These are phyloP conservation scores for Geotrichum bryndzae DNA, from an alignment of 1,139 yeast species.

Conservation along the genomic window DNA sequence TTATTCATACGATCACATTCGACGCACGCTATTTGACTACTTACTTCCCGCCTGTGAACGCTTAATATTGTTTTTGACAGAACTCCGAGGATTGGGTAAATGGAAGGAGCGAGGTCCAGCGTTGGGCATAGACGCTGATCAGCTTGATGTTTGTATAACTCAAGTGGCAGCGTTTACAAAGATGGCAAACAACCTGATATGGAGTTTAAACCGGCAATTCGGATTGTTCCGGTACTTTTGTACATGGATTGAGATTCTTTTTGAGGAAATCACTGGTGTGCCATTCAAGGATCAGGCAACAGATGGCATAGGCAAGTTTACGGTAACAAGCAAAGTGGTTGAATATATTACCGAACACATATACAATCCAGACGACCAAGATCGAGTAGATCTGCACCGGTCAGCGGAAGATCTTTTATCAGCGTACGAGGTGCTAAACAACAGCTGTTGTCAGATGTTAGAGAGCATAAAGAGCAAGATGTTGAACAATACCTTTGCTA, in stretches of 20 bases:
- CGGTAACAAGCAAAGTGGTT: conserved; percentile 25
- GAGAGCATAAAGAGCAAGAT: conserved; percentile 17
- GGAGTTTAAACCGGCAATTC: conserved; percentile 50
- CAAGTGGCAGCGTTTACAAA: conserved; percentile 37
- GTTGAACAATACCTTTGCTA: conserved; percentile 14
- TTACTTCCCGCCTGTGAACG: conserved; percentile 57
- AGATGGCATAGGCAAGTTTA: conserved; percentile 20
- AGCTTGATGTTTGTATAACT: conserved; percentile 33
- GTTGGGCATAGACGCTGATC: conserved; percentile 35
- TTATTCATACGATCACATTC: conserved; percentile 44
- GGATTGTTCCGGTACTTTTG: conserved; percentile 47
- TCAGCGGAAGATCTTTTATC: not conserved
- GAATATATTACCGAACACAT: conserved; percentile 22
- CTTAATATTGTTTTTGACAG: conserved; percentile 45
- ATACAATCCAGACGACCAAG: not conserved
- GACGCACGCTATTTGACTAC: conserved; percentile 45
- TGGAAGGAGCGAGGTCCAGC: conserved; percentile 36
- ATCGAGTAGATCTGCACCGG: conserved; percentile 3
- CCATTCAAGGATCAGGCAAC: conserved; percentile 17
- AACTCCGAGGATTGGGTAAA: conserved; percentile 43
- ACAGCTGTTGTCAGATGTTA: conserved; percentile 11
- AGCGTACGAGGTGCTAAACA: not conserved
- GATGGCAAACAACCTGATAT: conserved; percentile 39
- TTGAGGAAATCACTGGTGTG: conserved; percentile 23
- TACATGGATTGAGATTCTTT: conserved; percentile 33